Evolutionary conservation across 139 green algal genomes (phyloP), one percentile per base, ranked within the genome.

Genomic region (Coelastrella sp.): DNA sequence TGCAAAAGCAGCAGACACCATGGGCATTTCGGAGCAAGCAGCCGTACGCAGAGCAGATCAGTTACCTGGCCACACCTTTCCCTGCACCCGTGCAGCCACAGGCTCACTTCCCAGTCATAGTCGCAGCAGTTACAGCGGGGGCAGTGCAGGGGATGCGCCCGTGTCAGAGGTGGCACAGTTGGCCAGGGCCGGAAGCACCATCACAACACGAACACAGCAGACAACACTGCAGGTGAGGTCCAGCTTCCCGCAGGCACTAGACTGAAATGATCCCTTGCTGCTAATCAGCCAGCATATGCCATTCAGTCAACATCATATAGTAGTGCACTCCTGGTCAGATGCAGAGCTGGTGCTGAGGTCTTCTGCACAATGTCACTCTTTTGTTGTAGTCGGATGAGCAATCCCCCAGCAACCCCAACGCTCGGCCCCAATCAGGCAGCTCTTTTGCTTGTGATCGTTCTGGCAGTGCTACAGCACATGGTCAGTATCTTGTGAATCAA

Each of bases 51-150:
- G 82, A 35, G 25, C n/a, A 19, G 61, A 76, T 20, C 84, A 88
- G 20, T 24, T 70, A n/a, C 68, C 49, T 10, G 49, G 20, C 20
- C 8, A 58, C n/a, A 22, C 58, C 20, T 7, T 25, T 19, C 82
- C 82, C 7, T 72, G 49, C 68, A 81, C 49, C 5, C 84, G 68
- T 15, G 25, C 82, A 68, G 84, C 84, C 8, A 59, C 68, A 80
- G 68, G 84, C 84, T 12, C 68, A 56, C 20, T 72, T 14, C 49
- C 84, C 22, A 22, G 35, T n/a, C 84, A 57, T 10, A 88, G 68
- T 68, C 84, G 84, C 84, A 88, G 84, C 68, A 88, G 84, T 68
- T 88, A 75, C 84, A 88, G 84, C 12, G 66, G 84, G 4, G 84
- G 80, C 58, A 84, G 78, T 58, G 78, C 78, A 66, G 78, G 17